Conservation (phyloP, 768 basidiomycete genomes). For the Porphyrellus cyaneotinctus region DNA sequence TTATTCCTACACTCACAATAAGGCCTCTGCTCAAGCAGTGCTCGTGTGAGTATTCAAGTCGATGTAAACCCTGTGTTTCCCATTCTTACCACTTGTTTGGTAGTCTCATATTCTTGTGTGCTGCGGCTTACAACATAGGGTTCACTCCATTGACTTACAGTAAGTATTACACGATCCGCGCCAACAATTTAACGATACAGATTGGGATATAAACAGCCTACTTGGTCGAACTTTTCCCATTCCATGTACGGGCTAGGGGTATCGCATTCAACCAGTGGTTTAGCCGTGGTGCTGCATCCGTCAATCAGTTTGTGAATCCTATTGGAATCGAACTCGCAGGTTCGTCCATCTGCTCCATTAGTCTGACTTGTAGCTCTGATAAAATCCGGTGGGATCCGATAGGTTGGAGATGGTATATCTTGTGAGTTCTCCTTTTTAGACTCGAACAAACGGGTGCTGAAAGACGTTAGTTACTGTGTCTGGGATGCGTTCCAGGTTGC, state of each 20-base stretch:
- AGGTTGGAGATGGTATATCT: slow-evolving; percentile 11
- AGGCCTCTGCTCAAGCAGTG: slow-evolving; percentile 1
- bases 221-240: slow-evolving; percentile 65
- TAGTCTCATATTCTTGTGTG: slow-evolving; percentile 9
- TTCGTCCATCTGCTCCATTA: neutral
- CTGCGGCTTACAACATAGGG: neutral
- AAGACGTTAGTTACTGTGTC: slow-evolving; percentile 8
- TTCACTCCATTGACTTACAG: neutral
- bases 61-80: neutral
- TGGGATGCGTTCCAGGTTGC: slow-evolving; percentile 13
- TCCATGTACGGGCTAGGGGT: slow-evolving; percentile 56
- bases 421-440: neutral
- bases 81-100: neutral
- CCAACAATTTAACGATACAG: neutral
- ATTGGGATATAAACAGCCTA: slow-evolving; percentile 37
- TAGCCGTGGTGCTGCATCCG: slow-evolving; percentile 34
- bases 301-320: slow-evolving; percentile 14
- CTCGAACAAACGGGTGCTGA: neutral
- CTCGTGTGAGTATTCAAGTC: slow-evolving; percentile 3
- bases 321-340: slow-evolving; percentile 15
- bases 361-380: neutral
- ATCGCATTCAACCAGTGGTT: slow-evolving; percentile 59
- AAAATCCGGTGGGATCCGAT: neutral
- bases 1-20: slow-evolving; percentile 3
- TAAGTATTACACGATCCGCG: too few species aligned